Evolutionary conservation across 2,329 filamentous ascomycete species (phyloP).

Genomic region (Fusarium subtropicale): DNA sequence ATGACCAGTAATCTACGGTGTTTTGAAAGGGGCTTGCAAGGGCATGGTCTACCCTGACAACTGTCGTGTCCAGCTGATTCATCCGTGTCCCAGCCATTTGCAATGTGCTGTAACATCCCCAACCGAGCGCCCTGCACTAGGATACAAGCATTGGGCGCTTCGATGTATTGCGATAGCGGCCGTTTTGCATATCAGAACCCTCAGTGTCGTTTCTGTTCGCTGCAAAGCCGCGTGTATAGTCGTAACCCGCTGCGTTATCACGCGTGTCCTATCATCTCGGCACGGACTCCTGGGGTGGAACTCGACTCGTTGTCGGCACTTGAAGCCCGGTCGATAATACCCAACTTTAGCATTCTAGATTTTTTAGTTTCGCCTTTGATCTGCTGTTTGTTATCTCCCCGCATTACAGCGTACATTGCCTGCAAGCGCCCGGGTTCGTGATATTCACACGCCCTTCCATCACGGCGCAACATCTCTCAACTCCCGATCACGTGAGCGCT

Average conservation of each 20-base stretch:
- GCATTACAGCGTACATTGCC: conserved; percentile 9
- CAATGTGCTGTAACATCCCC: conserved; percentile 2
- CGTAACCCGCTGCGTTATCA: conserved; percentile 17
- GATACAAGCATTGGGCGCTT: neutral
- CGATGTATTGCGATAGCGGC: conserved; percentile 11
- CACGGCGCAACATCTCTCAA: neutral
- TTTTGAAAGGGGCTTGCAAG: conserved; percentile 8
- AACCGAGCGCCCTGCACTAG: conserved; percentile 11
- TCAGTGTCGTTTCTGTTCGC: neutral
- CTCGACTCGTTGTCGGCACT: conserved; percentile 22
- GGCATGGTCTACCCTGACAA: neutral
- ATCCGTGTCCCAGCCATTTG: neutral
- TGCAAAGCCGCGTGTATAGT: conserved; percentile 21
- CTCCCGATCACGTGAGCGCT: conserved; percentile 41
- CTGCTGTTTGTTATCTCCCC: conserved; percentile 31
- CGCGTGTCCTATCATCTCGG: conserved; percentile 25
- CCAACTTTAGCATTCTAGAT: conserved; percentile 22
- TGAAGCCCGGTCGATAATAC: conserved; percentile 29
- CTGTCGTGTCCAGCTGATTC: conserved; percentile 25
- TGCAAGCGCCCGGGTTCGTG: conserved; percentile 4
- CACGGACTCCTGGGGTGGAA: conserved; percentile 16
- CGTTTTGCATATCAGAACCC: neutral
- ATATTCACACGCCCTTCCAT: conserved; percentile 27
- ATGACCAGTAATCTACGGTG: conserved; percentile 23
- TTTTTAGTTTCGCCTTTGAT: conserved; percentile 1